A percentile compares a stretch with the other conserved stretches of the same genome.
Evolutionary conservation across 2,329 filamentous ascomycete species (phyloP).

Genomic region (Aspergillus chevalieri): DNA sequence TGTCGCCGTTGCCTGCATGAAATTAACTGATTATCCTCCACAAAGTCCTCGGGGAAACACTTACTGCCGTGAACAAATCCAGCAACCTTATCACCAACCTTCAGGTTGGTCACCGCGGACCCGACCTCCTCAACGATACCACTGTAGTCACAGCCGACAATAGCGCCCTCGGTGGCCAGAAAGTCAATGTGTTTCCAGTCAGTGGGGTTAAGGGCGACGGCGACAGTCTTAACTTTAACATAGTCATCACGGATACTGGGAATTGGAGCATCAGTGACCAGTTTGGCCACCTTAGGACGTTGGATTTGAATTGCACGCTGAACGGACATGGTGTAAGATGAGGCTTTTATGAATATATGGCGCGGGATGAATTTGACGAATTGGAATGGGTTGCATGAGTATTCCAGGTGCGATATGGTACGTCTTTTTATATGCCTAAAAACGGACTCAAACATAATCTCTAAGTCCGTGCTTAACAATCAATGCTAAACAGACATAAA

Average conservation of each 20-base stretch:
- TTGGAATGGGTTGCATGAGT: too few relatives aligned
- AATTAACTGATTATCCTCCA: too few relatives aligned
- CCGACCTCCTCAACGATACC: conserved; percentile 49
- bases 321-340: background rate
- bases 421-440: too few relatives aligned
- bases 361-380: too few relatives aligned
- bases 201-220: conserved; percentile 49
- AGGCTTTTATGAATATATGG: too few relatives aligned
- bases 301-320: conserved; percentile 30
- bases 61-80: conserved; percentile 43
- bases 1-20: conserved; percentile 13
- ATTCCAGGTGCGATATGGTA: too few relatives aligned
- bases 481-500: too few relatives aligned
- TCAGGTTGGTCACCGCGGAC: conserved; percentile 40
- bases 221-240: conserved; percentile 46
- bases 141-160: conserved; percentile 47
- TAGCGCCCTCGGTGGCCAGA: conserved; percentile 25
- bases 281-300: conserved; percentile 13
- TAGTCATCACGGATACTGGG: conserved; percentile 43
- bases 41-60: too few relatives aligned
- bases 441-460: too few relatives aligned
- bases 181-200: conserved; percentile 49
- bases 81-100: conserved; percentile 46
- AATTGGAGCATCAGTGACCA: conserved; percentile 26
- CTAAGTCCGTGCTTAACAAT: too few relatives aligned